phyloP scores from a whole-genome alignment of 495 filamentous ascomycete genomes.

The Amphirosellinia nigrospora region DNA sequence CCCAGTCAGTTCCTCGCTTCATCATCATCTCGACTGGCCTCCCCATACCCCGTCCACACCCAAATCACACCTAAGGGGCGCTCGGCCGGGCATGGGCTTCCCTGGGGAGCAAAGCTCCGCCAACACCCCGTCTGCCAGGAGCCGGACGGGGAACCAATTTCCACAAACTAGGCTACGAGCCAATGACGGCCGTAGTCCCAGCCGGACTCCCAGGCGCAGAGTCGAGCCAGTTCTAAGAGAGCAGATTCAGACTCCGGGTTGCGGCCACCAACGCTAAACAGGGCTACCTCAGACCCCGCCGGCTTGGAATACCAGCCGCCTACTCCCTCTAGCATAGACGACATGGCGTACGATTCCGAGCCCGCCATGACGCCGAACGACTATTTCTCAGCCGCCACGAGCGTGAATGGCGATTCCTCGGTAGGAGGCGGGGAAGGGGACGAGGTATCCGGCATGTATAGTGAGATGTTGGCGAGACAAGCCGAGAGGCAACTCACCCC shows the following conservation, averaged over 20 bases:
- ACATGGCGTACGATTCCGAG: constrained; percentile 39
- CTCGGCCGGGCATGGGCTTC: constrained; percentile 20
- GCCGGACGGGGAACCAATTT: not conserved
- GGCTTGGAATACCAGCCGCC: constrained; percentile 30
- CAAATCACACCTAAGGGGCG: constrained; percentile 13
- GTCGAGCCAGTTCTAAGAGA: constrained; percentile 19
- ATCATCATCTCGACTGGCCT: constrained; percentile 30
- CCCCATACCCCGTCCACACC: constrained; percentile 36
- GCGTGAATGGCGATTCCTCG: constrained; percentile 15
- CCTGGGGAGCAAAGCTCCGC: constrained; percentile 15
- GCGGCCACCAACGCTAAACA: constrained; percentile 25
- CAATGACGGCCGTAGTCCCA: constrained; percentile 3
- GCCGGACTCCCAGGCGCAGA: constrained; percentile 24
- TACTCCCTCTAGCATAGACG: constrained; percentile 35
- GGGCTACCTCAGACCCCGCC: constrained; percentile 28
- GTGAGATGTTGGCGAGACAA: constrained; percentile 30
- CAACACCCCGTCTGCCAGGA: constrained; percentile 17
- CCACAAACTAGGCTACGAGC: constrained; percentile 1
- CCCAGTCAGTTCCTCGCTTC: constrained; percentile 33
- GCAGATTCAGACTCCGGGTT: constrained; percentile 1
- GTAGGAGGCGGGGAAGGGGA: constrained; percentile 10
- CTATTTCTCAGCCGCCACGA: constrained; percentile 30
- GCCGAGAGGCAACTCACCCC: constrained; percentile 46
- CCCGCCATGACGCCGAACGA: constrained; percentile 35
- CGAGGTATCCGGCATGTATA: constrained; percentile 16